phyloP scores from a whole-genome alignment of 2,329 filamentous ascomycete genomes.

The Sclerotinia minor region DNA sequence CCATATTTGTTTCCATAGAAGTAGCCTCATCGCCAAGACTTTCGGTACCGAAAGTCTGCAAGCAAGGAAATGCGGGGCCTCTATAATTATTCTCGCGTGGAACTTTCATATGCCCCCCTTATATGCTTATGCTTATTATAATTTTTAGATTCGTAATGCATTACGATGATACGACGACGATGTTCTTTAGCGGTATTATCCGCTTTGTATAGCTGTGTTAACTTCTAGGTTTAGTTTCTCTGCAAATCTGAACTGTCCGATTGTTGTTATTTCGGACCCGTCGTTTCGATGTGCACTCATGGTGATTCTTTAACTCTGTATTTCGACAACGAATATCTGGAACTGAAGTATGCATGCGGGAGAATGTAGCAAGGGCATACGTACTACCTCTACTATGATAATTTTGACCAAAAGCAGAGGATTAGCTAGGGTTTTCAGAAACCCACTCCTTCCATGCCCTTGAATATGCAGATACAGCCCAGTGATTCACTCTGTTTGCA shows the following conservation, averaged over 20 bases:
- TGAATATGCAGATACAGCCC: too few species aligned
- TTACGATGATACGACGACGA: constrained; percentile 5
- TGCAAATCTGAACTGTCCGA: neutral
- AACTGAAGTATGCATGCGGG: neutral
- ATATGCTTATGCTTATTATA: neutral
- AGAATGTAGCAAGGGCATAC: neutral
- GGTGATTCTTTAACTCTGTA: neutral
- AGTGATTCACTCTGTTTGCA: neutral
- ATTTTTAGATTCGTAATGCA: neutral
- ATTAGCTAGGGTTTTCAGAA: neutral
- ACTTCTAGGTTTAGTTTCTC: neutral
- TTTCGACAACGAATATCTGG: neutral
- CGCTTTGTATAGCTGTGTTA: neutral
- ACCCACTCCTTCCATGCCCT: neutral
- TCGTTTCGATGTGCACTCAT: neutral
- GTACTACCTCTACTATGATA: neutral
- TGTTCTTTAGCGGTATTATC: neutral
- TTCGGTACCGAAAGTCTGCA: constrained; percentile 1
- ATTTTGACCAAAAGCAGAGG: neutral
- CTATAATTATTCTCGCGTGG: neutral
- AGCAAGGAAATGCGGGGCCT: neutral
- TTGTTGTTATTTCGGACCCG: neutral
- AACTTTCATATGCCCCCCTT: neutral
- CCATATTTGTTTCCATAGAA: neutral
- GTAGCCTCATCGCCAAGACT: neutral